Base-by-base conservation (phyloP, 495 filamentous ascomycete species). In the Penicillium maclennaniae region DNA sequence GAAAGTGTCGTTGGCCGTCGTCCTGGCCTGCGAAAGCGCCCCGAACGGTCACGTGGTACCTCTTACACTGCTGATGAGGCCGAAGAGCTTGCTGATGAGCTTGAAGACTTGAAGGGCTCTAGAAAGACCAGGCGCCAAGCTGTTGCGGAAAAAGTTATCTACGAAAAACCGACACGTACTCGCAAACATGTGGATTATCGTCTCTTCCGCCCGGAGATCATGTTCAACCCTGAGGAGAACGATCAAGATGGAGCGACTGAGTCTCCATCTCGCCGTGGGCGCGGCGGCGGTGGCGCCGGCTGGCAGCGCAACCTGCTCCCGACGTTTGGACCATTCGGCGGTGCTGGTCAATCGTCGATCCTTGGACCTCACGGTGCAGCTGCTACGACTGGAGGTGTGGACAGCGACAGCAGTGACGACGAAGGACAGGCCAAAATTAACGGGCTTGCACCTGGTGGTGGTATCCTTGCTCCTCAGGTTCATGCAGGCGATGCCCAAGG, bases 361-460 rank as follows among this genome's bases (percentile, higher is more conserved):
- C 81, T 95, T 59, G 88, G 82, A 49, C 87, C 85, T 6, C 86
- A 87, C n/a, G 89, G 84, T 63, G 88, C 85, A 27, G 82, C 82
- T 56, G 64, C 59, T 49, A 86, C 89, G 7, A 80, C 82, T 42
- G 90, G 85, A 23, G 88, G 88, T 54, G 87, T 83, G 9, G 92
- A 97, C 59, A 95, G 91, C 17, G 93, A 98, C 63, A 97, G 91
- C 66, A 97, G 95, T 62, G 93, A 98, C 56, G 95, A 98, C 55
- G 93, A 98, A 62, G 77, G 68, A 15, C 78, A 80, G 27, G 54
- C 70, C 9, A 75, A 77, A 21, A 84, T 87, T n/a, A 86, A 85
- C 4, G 79, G 85, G 34, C 82, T 79, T 31, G 78, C 75, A 20
- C 80, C 77, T 37, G 79, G 67, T 38, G 60, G 64, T 49, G 60